phyloP scores from a whole-genome alignment of 306 rosid species.

The Lathyrus sativus region DNA sequence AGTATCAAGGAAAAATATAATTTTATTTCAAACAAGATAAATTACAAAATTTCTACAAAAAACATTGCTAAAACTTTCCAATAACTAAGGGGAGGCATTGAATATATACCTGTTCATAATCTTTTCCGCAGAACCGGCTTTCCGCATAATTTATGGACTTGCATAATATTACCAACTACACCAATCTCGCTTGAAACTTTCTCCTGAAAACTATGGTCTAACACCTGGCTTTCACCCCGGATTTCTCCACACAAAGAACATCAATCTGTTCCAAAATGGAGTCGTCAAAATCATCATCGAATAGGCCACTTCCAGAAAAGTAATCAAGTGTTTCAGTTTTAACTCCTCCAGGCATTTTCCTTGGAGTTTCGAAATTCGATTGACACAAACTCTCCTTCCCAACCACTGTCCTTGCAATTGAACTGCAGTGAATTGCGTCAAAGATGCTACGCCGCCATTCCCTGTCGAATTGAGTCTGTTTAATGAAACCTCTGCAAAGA shows the following conservation, averaged over 20 bases:
- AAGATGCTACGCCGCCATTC: background rate
- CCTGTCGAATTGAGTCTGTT: constrained; percentile 38
- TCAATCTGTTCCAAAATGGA: constrained; percentile 70
- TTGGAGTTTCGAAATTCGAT: constrained; percentile 54
- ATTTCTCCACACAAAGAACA: constrained; percentile 58
- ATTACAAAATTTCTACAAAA: too few relatives aligned
- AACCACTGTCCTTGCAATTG: constrained; percentile 6
- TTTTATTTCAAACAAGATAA: too few relatives aligned
- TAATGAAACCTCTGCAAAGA: constrained; percentile 56
- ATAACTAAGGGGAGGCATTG: too few relatives aligned
- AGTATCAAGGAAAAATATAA: too few relatives aligned
- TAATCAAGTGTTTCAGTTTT: constrained; percentile 34
- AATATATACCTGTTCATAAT: too few relatives aligned
- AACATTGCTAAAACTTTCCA: too few relatives aligned
- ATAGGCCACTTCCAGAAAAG: constrained; percentile 39
- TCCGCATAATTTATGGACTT: too few relatives aligned
- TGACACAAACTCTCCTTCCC: constrained; percentile 34
- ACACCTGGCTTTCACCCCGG: constrained; percentile 41
- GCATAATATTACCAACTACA: constrained; percentile 24
- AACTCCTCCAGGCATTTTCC: constrained; percentile 41
- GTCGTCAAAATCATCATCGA: constrained; percentile 72
- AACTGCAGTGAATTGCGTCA: constrained; percentile 1
- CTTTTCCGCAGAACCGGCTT: too few relatives aligned
- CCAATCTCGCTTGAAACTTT: constrained; percentile 30
- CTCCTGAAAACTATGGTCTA: constrained; percentile 5